Evolutionary conservation across 208 protist species (phyloP).

Genomic region (Phytomonas sp.): DNA sequence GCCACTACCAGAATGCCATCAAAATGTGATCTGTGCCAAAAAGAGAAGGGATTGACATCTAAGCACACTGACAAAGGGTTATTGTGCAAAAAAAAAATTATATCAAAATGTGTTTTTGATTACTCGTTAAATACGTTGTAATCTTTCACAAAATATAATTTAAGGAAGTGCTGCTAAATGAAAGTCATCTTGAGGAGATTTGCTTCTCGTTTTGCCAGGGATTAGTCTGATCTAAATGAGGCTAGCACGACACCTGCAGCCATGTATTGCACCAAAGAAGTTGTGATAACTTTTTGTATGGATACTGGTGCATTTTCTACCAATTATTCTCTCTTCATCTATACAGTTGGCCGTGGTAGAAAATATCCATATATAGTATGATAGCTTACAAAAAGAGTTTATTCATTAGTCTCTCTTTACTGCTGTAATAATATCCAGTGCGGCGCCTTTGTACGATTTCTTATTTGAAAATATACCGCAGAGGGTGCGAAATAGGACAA

Average conservation of each 20-base stretch:
- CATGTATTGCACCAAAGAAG: conserved; percentile 50
- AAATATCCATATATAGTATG: too few species aligned
- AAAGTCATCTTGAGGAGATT: conserved; percentile 83
- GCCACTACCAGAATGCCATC: background rate
- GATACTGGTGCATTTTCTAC: background rate
- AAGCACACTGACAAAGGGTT: background rate
- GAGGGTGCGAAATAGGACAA: conserved; percentile 93
- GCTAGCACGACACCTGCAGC: conserved; percentile 56
- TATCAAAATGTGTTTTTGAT: background rate
- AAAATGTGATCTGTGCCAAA: background rate
- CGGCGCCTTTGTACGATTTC: conserved; percentile 94
- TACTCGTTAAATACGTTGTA: conserved; percentile 9
- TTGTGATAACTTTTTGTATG: conserved; percentile 19
- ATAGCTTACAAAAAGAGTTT: conserved; percentile 18
- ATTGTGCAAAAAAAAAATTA: background rate
- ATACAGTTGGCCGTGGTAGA: background rate
- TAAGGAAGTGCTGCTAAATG: conserved; percentile 77
- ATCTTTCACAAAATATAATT: conserved; percentile 18
- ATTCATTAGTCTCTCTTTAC: conserved; percentile 81
- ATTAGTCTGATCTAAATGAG: conserved; percentile 54
- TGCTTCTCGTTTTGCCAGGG: conserved; percentile 61
- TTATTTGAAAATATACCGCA: conserved; percentile 90
- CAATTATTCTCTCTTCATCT: background rate
- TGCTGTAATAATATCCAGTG: conserved; percentile 75
- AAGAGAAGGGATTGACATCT: background rate